These are phyloP conservation scores for Tetrapisispora taiwanensis DNA, from an alignment of 805 yeast genomes.

Conservation along the genomic window DNA sequence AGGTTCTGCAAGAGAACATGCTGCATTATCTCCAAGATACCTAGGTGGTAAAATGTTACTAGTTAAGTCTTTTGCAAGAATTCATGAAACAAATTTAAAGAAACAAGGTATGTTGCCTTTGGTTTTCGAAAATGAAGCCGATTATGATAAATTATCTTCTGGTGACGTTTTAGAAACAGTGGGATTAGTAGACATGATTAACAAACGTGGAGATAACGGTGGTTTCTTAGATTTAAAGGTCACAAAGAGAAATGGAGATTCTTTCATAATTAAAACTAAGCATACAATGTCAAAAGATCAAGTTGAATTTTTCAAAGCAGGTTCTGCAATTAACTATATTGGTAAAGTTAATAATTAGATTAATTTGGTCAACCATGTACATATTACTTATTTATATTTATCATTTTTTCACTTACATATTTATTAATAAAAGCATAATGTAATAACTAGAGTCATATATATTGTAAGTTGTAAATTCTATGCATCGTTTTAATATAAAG, in stretches of 20 bases:
- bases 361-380: too few relatives aligned
- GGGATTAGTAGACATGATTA: conserved; percentile 64
- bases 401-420: neutral
- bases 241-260: conserved; percentile 62
- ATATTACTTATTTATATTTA: neutral
- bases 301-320: conserved; percentile 91
- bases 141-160: conserved; percentile 69
- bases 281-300: conserved; percentile 98
- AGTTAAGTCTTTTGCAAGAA: conserved; percentile 94
- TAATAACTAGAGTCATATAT: too few relatives aligned
- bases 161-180: conserved; percentile 74
- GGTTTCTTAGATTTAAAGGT: conserved; percentile 65
- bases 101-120: conserved; percentile 97
- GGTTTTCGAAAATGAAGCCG: conserved; percentile 81
- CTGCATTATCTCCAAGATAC: conserved; percentile 91
- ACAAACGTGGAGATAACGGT: conserved; percentile 79
- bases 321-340: conserved; percentile 90
- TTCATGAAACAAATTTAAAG: conserved; percentile 95
- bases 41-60: conserved; percentile 83
- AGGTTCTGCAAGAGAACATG: conserved; percentile 99
- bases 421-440: neutral
- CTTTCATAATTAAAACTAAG: conserved; percentile 61
- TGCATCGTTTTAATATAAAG: neutral
- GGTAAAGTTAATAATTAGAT: conserved; percentile 34
- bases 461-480: too few relatives aligned